Evolutionary conservation across 164 flowering plant genomes (phyloP).

Genomic region (Cinnamomum chago): DNA sequence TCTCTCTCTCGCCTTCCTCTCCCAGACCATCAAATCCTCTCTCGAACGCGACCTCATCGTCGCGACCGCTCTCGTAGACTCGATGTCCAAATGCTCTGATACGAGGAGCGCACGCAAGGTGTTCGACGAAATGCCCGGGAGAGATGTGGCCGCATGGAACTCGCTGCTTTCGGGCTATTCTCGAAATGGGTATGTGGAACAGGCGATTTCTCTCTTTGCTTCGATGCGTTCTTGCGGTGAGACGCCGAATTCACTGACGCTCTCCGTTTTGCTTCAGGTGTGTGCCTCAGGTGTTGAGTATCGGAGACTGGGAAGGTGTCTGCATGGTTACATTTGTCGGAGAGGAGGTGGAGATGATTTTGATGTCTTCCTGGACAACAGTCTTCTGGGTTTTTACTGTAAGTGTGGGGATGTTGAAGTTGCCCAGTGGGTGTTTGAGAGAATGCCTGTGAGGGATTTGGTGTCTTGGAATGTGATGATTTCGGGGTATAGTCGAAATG

Average conservation of each 20-base stretch:
- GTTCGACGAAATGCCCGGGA: constrained; percentile 9
- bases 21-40: constrained; percentile 37
- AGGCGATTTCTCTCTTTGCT: background rate
- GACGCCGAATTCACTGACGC: constrained; percentile 7
- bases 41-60: constrained; percentile 1
- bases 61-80: constrained; percentile 2
- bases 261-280: constrained; percentile 16
- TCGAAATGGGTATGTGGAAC: constrained; percentile 8
- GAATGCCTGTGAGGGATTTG: constrained; percentile 11
- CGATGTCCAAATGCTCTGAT: constrained; percentile 1
- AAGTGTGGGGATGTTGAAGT: constrained; percentile 1
- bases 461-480: constrained; percentile 16
- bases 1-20: constrained; percentile 50
- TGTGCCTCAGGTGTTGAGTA: background rate
- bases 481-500: constrained; percentile 9
- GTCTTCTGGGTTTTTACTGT: constrained; percentile 8
- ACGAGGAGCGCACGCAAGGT: constrained; percentile 1
- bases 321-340: constrained; percentile 11
- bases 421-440: background rate
- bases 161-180: constrained; percentile 7
- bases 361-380: constrained; percentile 13
- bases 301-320: constrained; percentile 2
- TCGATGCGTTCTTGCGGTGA: background rate
- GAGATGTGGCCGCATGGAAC: constrained; percentile 12
- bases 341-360: background rate